phyloP scores from a whole-genome alignment of 345 rosid genomes.

The Syzygium aromaticum region DNA sequence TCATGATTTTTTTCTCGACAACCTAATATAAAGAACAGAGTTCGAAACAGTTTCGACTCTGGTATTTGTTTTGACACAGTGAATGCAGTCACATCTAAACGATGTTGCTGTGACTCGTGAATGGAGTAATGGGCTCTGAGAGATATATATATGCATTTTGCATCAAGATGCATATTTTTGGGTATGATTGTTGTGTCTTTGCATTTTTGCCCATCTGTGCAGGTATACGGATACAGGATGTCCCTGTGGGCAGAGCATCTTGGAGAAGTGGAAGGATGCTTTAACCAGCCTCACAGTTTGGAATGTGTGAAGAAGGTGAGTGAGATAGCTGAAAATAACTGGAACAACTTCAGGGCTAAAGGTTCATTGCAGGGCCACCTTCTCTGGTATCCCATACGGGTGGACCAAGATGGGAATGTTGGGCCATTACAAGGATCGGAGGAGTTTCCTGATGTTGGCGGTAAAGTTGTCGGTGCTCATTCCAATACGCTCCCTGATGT shows the following conservation, averaged over 20 bases:
- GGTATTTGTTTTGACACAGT: background rate
- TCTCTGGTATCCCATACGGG: conserved; percentile 65
- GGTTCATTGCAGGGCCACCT: conserved; percentile 64
- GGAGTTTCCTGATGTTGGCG: conserved; percentile 82
- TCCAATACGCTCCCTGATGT: conserved; percentile 53
- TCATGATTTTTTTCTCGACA: background rate
- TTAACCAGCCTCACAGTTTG: conserved; percentile 41
- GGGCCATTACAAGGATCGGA: conserved; percentile 48
- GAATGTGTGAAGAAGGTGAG: conserved; percentile 59
- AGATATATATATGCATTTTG: background rate
- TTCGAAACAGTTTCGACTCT: background rate
- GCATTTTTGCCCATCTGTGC: background rate
- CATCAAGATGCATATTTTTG: background rate
- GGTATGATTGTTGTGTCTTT: background rate
- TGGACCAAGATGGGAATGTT: conserved; percentile 52
- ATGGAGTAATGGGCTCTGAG: background rate
- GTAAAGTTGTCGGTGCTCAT: conserved; percentile 59
- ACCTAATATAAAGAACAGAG: background rate
- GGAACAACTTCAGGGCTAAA: conserved; percentile 31
- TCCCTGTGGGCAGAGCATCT: conserved; percentile 89
- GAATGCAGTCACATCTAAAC: background rate
- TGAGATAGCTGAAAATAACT: conserved; percentile 48
- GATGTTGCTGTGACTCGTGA: background rate
- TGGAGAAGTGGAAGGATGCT: conserved; percentile 26
- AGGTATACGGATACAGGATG: conserved; percentile 90